Evolutionary conservation across 352 stramenopile species (phyloP).

Genomic region (Halophytophthora batemanensis): DNA sequence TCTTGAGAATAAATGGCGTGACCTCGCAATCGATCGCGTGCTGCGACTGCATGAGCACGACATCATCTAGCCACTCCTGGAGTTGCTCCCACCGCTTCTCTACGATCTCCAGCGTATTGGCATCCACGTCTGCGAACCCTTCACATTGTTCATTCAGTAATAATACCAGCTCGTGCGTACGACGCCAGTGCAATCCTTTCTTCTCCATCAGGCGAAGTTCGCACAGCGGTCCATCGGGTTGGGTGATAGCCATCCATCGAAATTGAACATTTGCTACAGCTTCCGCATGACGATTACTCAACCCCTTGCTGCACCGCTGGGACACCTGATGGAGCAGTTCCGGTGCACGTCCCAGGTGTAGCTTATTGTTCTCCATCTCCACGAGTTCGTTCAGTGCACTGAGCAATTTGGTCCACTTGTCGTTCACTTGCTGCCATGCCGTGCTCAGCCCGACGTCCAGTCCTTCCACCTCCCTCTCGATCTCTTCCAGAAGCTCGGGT

Average conservation of each 20-base stretch:
- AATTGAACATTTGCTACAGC: conserved; percentile 67
- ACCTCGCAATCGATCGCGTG: conserved; percentile 67
- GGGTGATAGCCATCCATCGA: conserved; percentile 71
- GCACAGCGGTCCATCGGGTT: conserved; percentile 49
- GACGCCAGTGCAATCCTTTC: conserved; percentile 65
- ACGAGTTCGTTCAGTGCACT: conserved; percentile 52
- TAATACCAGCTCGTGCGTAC: conserved; percentile 64
- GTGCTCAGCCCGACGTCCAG: conserved; percentile 61
- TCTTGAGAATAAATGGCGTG: conserved; percentile 67
- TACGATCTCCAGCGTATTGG: conserved; percentile 42
- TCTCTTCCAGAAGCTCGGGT: conserved; percentile 35
- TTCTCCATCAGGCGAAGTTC: conserved; percentile 68
- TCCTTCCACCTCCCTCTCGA: conserved; percentile 51
- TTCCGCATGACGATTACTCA: conserved; percentile 50
- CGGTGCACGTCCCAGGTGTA: conserved; percentile 56
- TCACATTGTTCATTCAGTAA: conserved; percentile 73
- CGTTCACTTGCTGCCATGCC: conserved; percentile 53
- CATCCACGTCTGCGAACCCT: conserved; percentile 57
- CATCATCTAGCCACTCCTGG: conserved; percentile 61
- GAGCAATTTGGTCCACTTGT: conserved; percentile 53
- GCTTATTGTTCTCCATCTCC: conserved; percentile 54
- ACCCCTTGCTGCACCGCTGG: conserved; percentile 50
- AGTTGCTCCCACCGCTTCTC: conserved; percentile 57
- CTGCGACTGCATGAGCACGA: conserved; percentile 54
- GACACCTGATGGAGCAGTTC: conserved; percentile 49